Base-by-base conservation (phyloP, 2,329 filamentous ascomycete species). In the Arthroderma sp. region DNA sequence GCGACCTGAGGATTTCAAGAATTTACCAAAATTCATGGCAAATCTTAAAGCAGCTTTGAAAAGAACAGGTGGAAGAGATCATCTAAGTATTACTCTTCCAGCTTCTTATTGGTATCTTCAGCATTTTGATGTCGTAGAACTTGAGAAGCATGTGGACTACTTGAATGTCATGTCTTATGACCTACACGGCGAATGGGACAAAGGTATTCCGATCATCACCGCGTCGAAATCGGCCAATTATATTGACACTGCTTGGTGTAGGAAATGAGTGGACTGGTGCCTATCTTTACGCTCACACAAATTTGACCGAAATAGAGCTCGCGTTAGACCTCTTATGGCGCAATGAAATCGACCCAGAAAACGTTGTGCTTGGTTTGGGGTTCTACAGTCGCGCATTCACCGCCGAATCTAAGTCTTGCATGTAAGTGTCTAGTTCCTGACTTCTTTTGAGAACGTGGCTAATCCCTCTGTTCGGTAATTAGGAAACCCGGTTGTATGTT, bases 361-460 rank as follows among this genome's bases (percentile, higher is more conserved):
- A 73, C 48, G 52, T 74, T 32, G 69, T 69, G 45, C 52, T 74
- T 1, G 71, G 71, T 0, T 44, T 72, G 0, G 66, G 67, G 2
- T 61, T 59, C 36, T 73, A 73, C 41, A 68, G 66, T 0, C 58
- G 69, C 3, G 61, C 63, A 0, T 72, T 66, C 39, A 72, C 64
- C 4, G 38, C 55, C 1, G 29, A 47, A 33, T 4, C 6, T 29
- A 45, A 3, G 11, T 42, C 4, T 22, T 41, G 39, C 29, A n/a
- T n/a, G 38, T 40, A 29, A 40, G 38, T 30, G 15, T 22, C 15
- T 22, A 22, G 15, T 22, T 22, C 15, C 15, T 22, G 15, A 22
- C 15, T 22, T 22, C 15, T 22, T 22, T 22, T 22, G 15, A 22
- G 15, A 22, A 22, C 3, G 15, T 22, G 15, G 15, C 15, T 22